These are phyloP conservation scores for Volvox carteri DNA, from an alignment of 163 green algal species.

Conservation along the genomic window DNA sequence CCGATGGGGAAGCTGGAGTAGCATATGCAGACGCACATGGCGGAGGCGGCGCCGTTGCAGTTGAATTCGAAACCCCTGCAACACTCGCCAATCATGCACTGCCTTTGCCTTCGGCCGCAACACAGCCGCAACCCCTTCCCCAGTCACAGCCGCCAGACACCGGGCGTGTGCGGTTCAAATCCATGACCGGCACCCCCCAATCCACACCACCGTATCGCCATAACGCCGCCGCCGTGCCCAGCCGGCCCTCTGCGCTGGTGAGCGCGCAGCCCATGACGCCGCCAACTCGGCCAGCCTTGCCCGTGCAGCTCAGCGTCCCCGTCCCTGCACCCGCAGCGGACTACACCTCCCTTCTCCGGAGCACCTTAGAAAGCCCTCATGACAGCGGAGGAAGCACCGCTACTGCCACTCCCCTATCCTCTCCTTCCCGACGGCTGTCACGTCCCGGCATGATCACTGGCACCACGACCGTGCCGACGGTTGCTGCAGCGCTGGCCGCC, in stretches of 20 bases:
- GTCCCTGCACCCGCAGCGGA: not conserved
- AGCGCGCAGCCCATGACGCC: not conserved
- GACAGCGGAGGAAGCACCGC: not conserved
- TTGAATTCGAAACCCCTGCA: not conserved
- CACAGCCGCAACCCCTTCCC: not conserved
- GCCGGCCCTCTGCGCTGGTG: not conserved
- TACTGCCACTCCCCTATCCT: not conserved
- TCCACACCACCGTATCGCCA: not conserved
- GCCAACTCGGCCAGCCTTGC: not conserved
- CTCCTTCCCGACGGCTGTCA: not conserved
- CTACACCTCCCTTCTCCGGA: constrained; percentile 31
- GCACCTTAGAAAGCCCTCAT: not conserved
- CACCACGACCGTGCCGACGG: not conserved
- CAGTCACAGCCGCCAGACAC: constrained; percentile 9
- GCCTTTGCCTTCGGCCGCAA: not conserved
- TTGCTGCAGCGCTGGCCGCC: not conserved
- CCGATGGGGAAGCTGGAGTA: no score
- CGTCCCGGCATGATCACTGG: not conserved
- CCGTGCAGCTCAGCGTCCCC: not conserved
- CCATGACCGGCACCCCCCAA: not conserved
- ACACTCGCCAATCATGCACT: not conserved
- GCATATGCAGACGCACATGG: no score
- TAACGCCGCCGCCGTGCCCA: not conserved
- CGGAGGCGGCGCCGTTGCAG: not conserved
- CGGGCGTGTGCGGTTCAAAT: constrained; percentile 14